Base-by-base conservation (phyloP, 2,329 filamentous ascomycete genomes). In the Pseudogymnoascus pannorum region DNA sequence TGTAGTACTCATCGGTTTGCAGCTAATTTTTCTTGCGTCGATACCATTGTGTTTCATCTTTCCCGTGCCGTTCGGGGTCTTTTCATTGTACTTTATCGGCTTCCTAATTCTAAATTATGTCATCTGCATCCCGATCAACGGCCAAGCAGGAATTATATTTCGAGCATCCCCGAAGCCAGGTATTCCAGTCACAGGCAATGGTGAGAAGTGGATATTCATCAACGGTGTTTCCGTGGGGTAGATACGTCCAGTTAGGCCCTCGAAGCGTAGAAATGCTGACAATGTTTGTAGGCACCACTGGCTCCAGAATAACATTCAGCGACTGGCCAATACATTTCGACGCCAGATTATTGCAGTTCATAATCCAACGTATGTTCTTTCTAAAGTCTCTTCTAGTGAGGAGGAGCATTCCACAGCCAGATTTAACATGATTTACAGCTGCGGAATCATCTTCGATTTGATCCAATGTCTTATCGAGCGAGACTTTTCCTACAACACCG, bases 401-500 rank as follows among this genome's bases (percentile, higher is more conserved):
- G 8, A 31, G 29, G 29, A 31, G 29, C 5, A 7, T 31, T 31
- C 29, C 8, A 31, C 7, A 31, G 29, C 29, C 1, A 9, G 29
- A 31, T 31, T 9, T 31, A 9, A 31, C 29, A 31, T 7, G 8
- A 31, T 11, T 31, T 31, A n/a, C 1, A 31, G 29, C 29, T 31
- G 11, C 1, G 90, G 90, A 1, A 81, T 92, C 57, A 71, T 92
- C n/a, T 91, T 92, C 65, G 90, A 94, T 67, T 76, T 92, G 0
- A 72, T 92, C 22, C 87, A 94, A 73, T 92, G 89, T 66, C 76
- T 94, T 9, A 77, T 92, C 64, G 89, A 94, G 72, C 83, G 90
- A 40, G 87, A 87, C 70, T 86, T 92, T 66, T 79, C 78, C 62
- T 92, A 90, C 69, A 85, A 87, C 1, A 93, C 89, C 0, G 72